Conservation (phyloP, 805 yeast genomes). For the Ogataea trehaloabstinens region DNA sequence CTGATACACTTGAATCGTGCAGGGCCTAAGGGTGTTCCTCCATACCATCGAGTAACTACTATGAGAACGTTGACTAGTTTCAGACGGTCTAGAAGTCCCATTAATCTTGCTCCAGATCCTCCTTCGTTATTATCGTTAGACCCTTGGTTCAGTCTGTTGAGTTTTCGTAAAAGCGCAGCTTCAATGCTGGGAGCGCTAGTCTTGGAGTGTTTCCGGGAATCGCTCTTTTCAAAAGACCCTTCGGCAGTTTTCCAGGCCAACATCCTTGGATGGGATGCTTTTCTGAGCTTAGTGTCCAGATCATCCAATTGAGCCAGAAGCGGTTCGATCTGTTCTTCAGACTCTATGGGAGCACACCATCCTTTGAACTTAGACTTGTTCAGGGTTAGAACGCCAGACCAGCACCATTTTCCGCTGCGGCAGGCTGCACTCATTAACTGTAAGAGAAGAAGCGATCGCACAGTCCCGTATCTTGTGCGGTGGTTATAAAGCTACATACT, state of each 20-base stretch:
- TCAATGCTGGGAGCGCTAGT: slow-evolving; percentile 1
- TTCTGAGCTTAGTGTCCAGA: slow-evolving; percentile 46
- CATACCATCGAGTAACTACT: slow-evolving; percentile 80
- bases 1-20: slow-evolving; percentile 68
- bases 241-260: slow-evolving; percentile 66
- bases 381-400: slow-evolving; percentile 40
- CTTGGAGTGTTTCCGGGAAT: neutral
- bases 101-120: slow-evolving; percentile 64
- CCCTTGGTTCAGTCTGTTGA: slow-evolving; percentile 49
- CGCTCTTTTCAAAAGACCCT: neutral
- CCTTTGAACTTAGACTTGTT: slow-evolving; percentile 70
- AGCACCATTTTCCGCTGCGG: slow-evolving; percentile 40
- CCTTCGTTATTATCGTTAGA: slow-evolving; percentile 69
- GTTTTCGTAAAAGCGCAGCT: slow-evolving; percentile 11
- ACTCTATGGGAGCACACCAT: slow-evolving; percentile 42
- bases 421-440: too few relatives aligned
- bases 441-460: too few relatives aligned
- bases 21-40: slow-evolving; percentile 73
- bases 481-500: too few relatives aligned
- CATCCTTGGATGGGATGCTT: slow-evolving; percentile 72
- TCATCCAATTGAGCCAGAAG: slow-evolving; percentile 41
- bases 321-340: slow-evolving; percentile 40
- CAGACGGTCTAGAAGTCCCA: slow-evolving; percentile 51
- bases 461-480: too few relatives aligned
- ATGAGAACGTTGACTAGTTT: slow-evolving; percentile 54